Evolutionary conservation across 2,329 filamentous ascomycete genomes (phyloP).

Genomic region (Aspergillus ochraceoroseus): DNA sequence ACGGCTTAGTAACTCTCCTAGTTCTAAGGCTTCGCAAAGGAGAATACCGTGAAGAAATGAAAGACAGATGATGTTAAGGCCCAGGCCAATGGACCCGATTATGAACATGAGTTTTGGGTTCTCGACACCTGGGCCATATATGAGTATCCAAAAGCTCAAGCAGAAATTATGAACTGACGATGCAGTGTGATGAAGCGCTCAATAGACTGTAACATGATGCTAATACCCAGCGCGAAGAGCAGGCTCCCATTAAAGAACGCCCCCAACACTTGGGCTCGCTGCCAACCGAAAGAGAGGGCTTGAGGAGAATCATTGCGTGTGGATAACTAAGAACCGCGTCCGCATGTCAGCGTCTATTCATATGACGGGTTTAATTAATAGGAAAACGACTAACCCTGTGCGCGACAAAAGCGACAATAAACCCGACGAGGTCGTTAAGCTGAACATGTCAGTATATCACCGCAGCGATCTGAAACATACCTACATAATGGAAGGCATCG

Average conservation of each 20-base stretch:
- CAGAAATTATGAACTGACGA: constrained; percentile 19
- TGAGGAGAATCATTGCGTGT: constrained; percentile 56
- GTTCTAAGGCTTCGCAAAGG: not conserved
- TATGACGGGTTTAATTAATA: not conserved
- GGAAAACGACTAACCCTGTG: constrained; percentile 49
- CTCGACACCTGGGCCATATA: constrained; percentile 52
- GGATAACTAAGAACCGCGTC: constrained; percentile 45
- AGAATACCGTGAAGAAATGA: constrained; percentile 58
- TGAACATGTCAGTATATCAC: constrained; percentile 30
- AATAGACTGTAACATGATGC: constrained; percentile 67
- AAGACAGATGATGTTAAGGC: constrained; percentile 62
- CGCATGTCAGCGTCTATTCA: constrained; percentile 5
- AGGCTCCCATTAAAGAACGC: constrained; percentile 79
- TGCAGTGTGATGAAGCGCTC: constrained; percentile 50
- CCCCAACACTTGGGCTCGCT: constrained; percentile 65
- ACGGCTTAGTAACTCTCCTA: not conserved
- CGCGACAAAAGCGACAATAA: constrained; percentile 61
- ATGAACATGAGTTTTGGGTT: constrained; percentile 64
- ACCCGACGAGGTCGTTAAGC: constrained; percentile 67
- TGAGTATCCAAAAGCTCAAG: not conserved
- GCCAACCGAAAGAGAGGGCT: constrained; percentile 68
- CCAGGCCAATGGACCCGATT: constrained; percentile 62
- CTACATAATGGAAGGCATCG: constrained; percentile 73
- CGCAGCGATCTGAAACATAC: constrained; percentile 20
- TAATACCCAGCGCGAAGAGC: constrained; percentile 64